Conservation (phyloP, 192 early-diverging fungal species). For the Coemansia sp. region DNA sequence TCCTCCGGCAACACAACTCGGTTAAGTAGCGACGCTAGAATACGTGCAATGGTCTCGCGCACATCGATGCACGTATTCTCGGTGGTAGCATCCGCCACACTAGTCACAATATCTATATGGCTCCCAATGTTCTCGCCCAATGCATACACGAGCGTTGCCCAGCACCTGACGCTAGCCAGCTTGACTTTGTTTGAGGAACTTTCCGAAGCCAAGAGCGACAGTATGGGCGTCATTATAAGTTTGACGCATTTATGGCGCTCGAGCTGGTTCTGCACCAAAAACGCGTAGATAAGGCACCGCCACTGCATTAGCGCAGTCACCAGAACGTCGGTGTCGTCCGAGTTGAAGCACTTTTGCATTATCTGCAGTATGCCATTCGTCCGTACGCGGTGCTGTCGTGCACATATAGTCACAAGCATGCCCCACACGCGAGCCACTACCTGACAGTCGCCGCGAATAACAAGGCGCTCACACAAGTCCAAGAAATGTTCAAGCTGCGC, state of each 20-base stretch:
- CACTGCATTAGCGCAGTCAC: slow-evolving; percentile 46
- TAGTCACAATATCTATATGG: slow-evolving; percentile 22
- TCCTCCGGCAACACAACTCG: slow-evolving; percentile 21
- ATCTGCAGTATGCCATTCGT: slow-evolving; percentile 33
- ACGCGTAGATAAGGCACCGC: slow-evolving; percentile 53
- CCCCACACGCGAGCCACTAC: slow-evolving; percentile 43
- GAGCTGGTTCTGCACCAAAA: slow-evolving; percentile 24
- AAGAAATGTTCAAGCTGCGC: slow-evolving; percentile 20
- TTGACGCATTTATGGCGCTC: slow-evolving; percentile 27
- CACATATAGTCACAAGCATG: slow-evolving; percentile 41
- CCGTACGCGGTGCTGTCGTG: slow-evolving; percentile 21
- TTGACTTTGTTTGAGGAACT: slow-evolving; percentile 11
- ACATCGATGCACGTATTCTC: slow-evolving; percentile 11
- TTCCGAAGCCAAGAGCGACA: slow-evolving; percentile 13
- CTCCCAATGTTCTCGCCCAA: slow-evolving; percentile 35
- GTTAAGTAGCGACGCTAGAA: slow-evolving; percentile 33
- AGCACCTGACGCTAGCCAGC: slow-evolving; percentile 38
- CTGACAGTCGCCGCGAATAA: slow-evolving; percentile 23
- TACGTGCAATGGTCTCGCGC: slow-evolving; percentile 21
- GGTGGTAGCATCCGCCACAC: slow-evolving; percentile 4
- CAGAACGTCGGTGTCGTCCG: slow-evolving; percentile 18
- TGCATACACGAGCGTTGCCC: slow-evolving; percentile 50
- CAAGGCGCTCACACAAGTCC: slow-evolving; percentile 13
- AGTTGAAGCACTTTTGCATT: slow-evolving; percentile 45
- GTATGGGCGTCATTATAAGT: slow-evolving; percentile 34